Evolutionary conservation across 2,329 filamentous ascomycete genomes (phyloP), one percentile per base, ranked within the genome.

Genomic region (Talaromyces sp.): DNA sequence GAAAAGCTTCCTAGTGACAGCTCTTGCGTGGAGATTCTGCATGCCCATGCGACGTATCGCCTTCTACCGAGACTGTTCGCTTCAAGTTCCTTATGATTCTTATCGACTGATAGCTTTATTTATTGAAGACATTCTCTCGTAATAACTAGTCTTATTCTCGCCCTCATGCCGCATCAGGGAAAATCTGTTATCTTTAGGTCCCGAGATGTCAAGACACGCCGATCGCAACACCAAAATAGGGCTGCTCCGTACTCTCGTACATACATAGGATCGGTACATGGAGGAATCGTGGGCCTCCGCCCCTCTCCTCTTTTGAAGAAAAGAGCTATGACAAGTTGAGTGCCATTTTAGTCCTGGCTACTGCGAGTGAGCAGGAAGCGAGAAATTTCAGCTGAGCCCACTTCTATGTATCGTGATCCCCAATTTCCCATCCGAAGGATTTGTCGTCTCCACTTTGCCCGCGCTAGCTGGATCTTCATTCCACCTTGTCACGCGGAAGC

Each of bases 401-500:
- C 46, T 33, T 29, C 20, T 46, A 46, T n/a, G n/a, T n/a, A n/a
- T 46, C 36, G 17, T 29, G 37, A 49, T 42, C 37, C 10, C 14
- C 46, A 27, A 29, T 17, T 45, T 42, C 17, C 20, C n/a, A 37
- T 22, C 37, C 45, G 47, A 47, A 47, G 45, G 49, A 54, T 46
- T 53, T 27, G 7, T 14, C 14, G 45, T 42, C 50, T 52, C 56
- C 56, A 58, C 56, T 49, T 46, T 37, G 47, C n/a, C 35, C 24
- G 42, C 49, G 47, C 52, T 55, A 57, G 55, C 35, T 47, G 35
- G 47, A 51, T 53, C 52, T 43, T 52, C 44, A 51, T 50, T 54
- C 27, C 29, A 47, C 30, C 48, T 41, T 43, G 48, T 51, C 55
- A 55, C 52, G 55, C 55, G 55, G 55, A 48, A 49, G 46, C 49